Conservation (phyloP, 371 early-diverging fungal species). For the Syncephalastrum contaminatum region DNA sequence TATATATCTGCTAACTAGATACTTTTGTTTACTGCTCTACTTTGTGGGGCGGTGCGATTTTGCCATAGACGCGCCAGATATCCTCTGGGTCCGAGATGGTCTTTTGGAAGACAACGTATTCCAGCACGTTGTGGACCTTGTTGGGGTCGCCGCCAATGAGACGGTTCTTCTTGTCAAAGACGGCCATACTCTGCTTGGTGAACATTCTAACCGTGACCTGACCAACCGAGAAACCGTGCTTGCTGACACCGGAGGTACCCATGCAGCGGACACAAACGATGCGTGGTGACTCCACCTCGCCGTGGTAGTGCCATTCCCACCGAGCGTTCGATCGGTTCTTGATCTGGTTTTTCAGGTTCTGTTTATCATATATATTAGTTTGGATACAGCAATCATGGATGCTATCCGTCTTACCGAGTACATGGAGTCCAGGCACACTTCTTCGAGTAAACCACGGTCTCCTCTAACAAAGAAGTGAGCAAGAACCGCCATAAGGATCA, state of each 20-base stretch:
- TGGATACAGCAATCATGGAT: no score
- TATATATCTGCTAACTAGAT: neutral
- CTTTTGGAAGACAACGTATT: conserved; percentile 75
- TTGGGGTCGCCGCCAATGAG: conserved; percentile 57
- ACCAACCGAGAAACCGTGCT: conserved; percentile 55
- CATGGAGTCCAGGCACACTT: conserved; percentile 65
- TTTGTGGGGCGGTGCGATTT: conserved; percentile 56
- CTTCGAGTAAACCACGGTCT: conserved; percentile 58
- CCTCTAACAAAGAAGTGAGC: conserved; percentile 37
- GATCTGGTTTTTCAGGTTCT: conserved; percentile 67
- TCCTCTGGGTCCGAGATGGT: conserved; percentile 62
- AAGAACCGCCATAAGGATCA: neutral
- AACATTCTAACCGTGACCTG: conserved; percentile 71
- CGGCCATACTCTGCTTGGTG: conserved; percentile 72
- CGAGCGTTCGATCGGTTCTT: conserved; percentile 57
- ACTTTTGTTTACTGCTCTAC: conserved; percentile 18
- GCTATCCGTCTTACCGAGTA: conserved; percentile 39
- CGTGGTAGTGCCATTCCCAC: conserved; percentile 68
- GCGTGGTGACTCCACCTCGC: conserved; percentile 56
- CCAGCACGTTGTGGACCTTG: conserved; percentile 58
- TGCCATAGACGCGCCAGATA: conserved; percentile 74
- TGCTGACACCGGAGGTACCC: conserved; percentile 42
- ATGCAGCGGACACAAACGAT: conserved; percentile 65
- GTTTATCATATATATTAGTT: neutral
- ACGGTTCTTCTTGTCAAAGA: conserved; percentile 58